Evolutionary conservation across 306 rosid genomes (phyloP).

Genomic region (Quercus variabilis): DNA sequence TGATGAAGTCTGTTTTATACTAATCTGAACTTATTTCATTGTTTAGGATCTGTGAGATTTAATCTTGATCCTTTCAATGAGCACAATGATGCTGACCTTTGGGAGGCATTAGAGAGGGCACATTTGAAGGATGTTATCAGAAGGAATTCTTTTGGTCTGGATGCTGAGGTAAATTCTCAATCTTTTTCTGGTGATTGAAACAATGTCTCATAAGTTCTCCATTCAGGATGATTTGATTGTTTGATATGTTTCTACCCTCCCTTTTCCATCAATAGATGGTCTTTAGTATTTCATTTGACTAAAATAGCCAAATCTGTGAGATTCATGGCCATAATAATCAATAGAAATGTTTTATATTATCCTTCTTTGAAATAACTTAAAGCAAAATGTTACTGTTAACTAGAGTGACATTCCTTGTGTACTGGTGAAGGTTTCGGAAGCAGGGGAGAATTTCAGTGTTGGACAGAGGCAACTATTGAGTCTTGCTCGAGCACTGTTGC

Average conservation of each 20-base stretch:
- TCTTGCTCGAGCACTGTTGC: slow-evolving; percentile 78
- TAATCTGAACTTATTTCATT: not conserved
- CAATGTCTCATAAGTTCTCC: not conserved
- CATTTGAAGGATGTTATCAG: slow-evolving; percentile 69
- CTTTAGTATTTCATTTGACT: not conserved
- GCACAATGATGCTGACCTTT: slow-evolving; percentile 53
- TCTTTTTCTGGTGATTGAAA: not conserved
- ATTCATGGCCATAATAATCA: not conserved
- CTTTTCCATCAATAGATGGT: not conserved
- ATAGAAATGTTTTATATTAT: not conserved
- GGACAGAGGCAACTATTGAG: slow-evolving; percentile 91
- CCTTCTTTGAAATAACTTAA: not conserved
- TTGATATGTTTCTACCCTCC: not conserved
- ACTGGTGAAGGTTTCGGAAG: slow-evolving; percentile 66
- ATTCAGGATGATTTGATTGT: not conserved
- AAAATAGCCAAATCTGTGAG: not conserved
- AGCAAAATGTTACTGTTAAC: not conserved
- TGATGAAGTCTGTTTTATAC: slow-evolving; percentile 1
- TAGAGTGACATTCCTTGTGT: slow-evolving; percentile 5
- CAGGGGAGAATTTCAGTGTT: slow-evolving; percentile 91
- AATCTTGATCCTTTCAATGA: slow-evolving; percentile 57
- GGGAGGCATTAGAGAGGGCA: slow-evolving; percentile 70
- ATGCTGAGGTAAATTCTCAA: slow-evolving; percentile 58
- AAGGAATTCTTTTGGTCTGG: slow-evolving; percentile 72
- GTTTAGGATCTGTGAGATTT: slow-evolving; percentile 49